Conservation (phyloP, 805 yeast species). For the Metschnikowia shivogae region DNA sequence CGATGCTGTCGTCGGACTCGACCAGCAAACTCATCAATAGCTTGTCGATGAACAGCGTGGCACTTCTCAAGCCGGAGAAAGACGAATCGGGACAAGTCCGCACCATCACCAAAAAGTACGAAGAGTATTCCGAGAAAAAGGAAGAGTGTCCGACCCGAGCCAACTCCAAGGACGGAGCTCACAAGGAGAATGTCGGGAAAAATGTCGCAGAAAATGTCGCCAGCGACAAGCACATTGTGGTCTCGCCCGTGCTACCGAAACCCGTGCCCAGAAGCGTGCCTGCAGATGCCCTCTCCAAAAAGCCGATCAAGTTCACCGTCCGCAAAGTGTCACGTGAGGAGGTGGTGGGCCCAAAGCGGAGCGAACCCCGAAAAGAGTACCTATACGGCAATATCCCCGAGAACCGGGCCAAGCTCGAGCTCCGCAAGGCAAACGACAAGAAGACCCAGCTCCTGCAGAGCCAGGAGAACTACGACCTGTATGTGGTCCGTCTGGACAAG, state of each 20-base stretch:
- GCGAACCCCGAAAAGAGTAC: conserved; percentile 4
- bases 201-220: background rate
- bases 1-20: conserved; percentile 17
- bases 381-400: conserved; percentile 19
- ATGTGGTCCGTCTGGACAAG: conserved; percentile 28
- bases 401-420: conserved; percentile 11
- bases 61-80: background rate
- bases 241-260: conserved; percentile 10
- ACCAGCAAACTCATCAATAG: conserved; percentile 14
- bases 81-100: conserved; percentile 2
- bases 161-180: background rate
- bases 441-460: conserved; percentile 12
- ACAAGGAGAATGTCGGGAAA: background rate
- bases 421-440: conserved; percentile 11
- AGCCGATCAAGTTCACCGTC: conserved; percentile 20
- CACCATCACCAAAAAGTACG: conserved; percentile 3
- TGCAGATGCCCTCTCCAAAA: conserved; percentile 4
- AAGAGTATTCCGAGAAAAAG: background rate
- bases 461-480: conserved; percentile 35
- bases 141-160: background rate
- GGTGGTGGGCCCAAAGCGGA: background rate
- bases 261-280: conserved; percentile 6
- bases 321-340: conserved; percentile 18
- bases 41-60: conserved; percentile 8
- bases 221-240: background rate